Evolutionary conservation across 202 grass and related monocot genomes (phyloP), one percentile per base, ranked within the genome.

Genomic region (Cymbopogon flexuosus): DNA sequence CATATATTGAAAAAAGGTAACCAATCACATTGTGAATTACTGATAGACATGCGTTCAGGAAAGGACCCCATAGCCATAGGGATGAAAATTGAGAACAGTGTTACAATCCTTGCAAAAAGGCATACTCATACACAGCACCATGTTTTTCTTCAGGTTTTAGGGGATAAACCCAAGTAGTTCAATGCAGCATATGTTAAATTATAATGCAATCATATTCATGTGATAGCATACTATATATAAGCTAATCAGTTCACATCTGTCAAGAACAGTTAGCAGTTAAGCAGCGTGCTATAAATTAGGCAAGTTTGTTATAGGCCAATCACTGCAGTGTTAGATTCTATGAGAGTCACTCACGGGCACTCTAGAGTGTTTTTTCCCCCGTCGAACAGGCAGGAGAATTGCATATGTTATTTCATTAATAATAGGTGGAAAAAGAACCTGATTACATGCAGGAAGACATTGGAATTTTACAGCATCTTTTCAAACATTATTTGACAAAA

Each of bases 191-290:
- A n/a, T 64, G 56, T 59, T 80, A 65, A 57, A 75, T 41, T 23
- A 65, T 1, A 37, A 84, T 37, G 45, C 71, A 85, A 81, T 65
- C 39, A 74, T 74, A 74, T 56, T n/a, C 51, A 56, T 33, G 22
- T 41, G 1, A 16, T 49, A 23, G 21, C 68, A 73, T 64, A 80
- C 18, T 40, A 45, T 75, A 45, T 75, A 69, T 24, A 79, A 62
- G 5, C 22, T 45, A 84, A 46, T 88, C 34, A 65, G 56, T 72
- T 82, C 57, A 19, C 36, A 14, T 72, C 62, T 71, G 78, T 36
- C 35, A 37, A 77, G 70, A 76, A 88, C 63, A 71, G 43, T 65
- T 84, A 64, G 15, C 16, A 65, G 76, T 77, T 88, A 72, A 76
- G 76, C 76, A 84, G 36, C 34, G 23, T 22, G 54, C 19, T 23